Base-by-base conservation (phyloP, 2,329 filamentous ascomycete genomes). In the Clonostachys sp. region DNA sequence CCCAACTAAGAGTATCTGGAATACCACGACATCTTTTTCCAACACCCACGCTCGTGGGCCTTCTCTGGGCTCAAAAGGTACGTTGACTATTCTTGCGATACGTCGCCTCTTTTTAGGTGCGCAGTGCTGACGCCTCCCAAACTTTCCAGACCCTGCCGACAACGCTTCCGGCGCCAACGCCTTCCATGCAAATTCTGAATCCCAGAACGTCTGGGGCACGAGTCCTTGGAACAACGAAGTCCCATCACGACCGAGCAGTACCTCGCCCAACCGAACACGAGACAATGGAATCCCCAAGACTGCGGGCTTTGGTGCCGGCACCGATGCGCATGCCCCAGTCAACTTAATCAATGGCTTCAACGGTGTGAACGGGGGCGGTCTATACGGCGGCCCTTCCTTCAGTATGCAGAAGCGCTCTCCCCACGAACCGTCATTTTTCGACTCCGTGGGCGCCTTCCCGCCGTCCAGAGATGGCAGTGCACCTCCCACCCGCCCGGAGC, bases 171-270 rank as follows among this genome's bases (percentile, higher is more conserved):
- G 36, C 44, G 89, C 86, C 6, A 77, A 83, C 51, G 86, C 85
- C 49, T 72, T 91, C 38, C 75, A 87, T 50, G 75, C 81, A 41
- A 80, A 83, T 40, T 87, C 86, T 10, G 84, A 89, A 58, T 79
- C 80, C 24, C 24, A 30, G 16, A 84, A 88, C 55, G 63, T 58
- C 50, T 67, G 72, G 52, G 68, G 74, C 36, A 38, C 33, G n/a
- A 45, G 36, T 35, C 76, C 79, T 14, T 90, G 86, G 86, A 78
- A 76, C 52, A 66, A 72, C 20, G 78, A 81, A 42, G 66, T 57
- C 33, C 49, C 56, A 38, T 39, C 36, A 18, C 64, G 61, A 53
- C 74, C 75, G 35, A 74, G 73, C 48, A 80, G 71, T 53, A 77
- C 77, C 34, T 86, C 84, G 13, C 83, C 84, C 4, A 75, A 75